These are phyloP conservation scores for Epicoccum nigrum DNA, from an alignment of 2,329 filamentous ascomycete genomes.

Conservation along the genomic window DNA sequence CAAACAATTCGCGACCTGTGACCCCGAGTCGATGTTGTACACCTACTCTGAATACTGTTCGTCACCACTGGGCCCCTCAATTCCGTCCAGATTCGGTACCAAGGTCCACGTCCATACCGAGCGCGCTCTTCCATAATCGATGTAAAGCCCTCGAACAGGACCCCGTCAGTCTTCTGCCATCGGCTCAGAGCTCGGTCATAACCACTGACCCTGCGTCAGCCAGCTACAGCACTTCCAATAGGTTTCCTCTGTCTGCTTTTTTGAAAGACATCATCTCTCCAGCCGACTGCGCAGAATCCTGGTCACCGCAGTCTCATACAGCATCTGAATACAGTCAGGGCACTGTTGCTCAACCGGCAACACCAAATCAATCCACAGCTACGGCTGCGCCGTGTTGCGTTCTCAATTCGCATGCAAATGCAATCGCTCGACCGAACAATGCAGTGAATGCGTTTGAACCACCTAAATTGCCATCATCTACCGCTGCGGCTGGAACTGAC, in stretches of 20 bases:
- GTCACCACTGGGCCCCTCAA: constrained; percentile 33
- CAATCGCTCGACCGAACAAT: background rate
- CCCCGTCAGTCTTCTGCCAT: background rate
- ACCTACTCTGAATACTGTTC: constrained; percentile 14
- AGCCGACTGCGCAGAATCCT: background rate
- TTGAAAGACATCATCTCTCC: constrained; percentile 14
- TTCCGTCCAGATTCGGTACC: constrained; percentile 24
- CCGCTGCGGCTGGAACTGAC: background rate
- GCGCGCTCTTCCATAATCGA: background rate
- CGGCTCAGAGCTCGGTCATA: background rate
- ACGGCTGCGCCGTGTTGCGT: constrained; percentile 16
- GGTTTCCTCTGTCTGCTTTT: constrained; percentile 27
- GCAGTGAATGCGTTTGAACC: background rate
- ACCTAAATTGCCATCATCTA: constrained; percentile 5
- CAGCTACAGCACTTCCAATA: background rate
- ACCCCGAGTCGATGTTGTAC: background rate
- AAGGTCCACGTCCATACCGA: background rate
- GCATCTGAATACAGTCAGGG: background rate
- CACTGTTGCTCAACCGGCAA: constrained; percentile 1
- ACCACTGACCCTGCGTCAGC: background rate
- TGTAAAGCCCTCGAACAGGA: too few relatives aligned
- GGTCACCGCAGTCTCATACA: background rate
- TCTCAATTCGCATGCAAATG: background rate
- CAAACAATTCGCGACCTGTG: background rate
- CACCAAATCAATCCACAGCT: constrained; percentile 14